Evolutionary conservation across 768 basidiomycete genomes (phyloP).

Genomic region (Royoungia palumana): DNA sequence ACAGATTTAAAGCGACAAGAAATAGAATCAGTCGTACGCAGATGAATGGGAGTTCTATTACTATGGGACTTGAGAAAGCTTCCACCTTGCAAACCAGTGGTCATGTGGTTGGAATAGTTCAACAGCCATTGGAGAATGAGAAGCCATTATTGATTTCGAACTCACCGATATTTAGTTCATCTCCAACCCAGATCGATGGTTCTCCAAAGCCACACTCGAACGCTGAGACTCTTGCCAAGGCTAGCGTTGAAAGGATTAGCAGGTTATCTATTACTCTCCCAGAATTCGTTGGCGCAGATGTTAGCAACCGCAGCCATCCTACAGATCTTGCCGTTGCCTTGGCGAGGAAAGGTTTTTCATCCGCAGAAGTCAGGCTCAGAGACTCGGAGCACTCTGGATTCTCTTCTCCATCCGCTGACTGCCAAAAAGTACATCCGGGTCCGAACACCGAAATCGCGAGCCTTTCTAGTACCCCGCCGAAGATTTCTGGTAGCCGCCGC

Average conservation of each 20-base stretch:
- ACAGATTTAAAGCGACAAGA: neutral
- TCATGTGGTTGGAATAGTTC: neutral
- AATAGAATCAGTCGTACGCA: neutral
- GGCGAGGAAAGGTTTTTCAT: neutral
- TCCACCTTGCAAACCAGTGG: neutral
- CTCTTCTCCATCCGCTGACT: neutral
- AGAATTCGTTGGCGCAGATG: neutral
- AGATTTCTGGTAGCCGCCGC: slow-evolving; percentile 24
- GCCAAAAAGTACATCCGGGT: neutral
- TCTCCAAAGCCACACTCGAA: slow-evolving; percentile 8
- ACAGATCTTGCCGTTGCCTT: neutral
- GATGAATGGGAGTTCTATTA: slow-evolving; percentile 12
- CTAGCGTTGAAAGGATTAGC: neutral
- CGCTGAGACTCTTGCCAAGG: neutral
- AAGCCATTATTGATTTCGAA: neutral
- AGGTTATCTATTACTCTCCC: neutral
- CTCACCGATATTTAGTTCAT: slow-evolving; percentile 11
- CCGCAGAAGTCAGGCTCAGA: neutral
- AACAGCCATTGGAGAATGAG: neutral
- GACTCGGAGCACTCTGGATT: neutral
- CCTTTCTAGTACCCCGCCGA: slow-evolving; percentile 5
- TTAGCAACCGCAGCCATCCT: neutral
- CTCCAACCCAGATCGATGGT: slow-evolving; percentile 12
- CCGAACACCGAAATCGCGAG: slow-evolving; percentile 2
- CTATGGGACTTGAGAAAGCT: neutral